Percentiles rank a stretch among this genome's conserved stretches.
Evolutionary conservation across 1,139 yeast species (phyloP).

Genomic region (Debaryomyces sp.): DNA sequence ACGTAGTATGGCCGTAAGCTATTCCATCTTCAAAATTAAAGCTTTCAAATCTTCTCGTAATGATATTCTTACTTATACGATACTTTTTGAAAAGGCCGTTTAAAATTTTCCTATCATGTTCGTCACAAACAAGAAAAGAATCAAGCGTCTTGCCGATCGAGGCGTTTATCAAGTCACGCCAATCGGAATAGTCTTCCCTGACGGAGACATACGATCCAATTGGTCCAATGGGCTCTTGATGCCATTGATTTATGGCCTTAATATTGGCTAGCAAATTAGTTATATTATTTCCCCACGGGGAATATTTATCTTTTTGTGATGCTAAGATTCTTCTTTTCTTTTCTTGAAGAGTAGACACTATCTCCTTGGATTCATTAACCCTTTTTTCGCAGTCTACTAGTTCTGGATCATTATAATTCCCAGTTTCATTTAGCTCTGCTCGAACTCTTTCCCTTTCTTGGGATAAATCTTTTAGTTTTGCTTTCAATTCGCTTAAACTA

Average conservation of each 20-base stretch:
- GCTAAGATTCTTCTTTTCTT: slow-evolving; percentile 20
- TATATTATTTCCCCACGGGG: slow-evolving; percentile 55
- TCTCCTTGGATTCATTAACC: slow-evolving; percentile 8
- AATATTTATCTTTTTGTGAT: slow-evolving; percentile 30
- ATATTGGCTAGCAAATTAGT: slow-evolving; percentile 46
- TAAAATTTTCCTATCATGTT: slow-evolving; percentile 59
- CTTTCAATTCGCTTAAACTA: slow-evolving; percentile 16
- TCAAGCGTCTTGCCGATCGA: slow-evolving; percentile 49
- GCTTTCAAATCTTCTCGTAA: slow-evolving; percentile 57
- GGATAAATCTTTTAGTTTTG: slow-evolving; percentile 16
- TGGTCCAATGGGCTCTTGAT: slow-evolving; percentile 76
- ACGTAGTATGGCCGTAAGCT: slow-evolving; percentile 38
- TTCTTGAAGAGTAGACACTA: slow-evolving; percentile 14
- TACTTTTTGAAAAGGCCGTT: slow-evolving; percentile 40
- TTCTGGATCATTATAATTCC: slow-evolving; percentile 7
- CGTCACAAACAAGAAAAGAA: slow-evolving; percentile 68
- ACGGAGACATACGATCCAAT: slow-evolving; percentile 65
- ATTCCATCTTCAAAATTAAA: slow-evolving; percentile 52
- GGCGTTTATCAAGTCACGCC: slow-evolving; percentile 66
- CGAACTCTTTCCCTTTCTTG: slow-evolving; percentile 13
- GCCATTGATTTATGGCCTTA: slow-evolving; percentile 38
- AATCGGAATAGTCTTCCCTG: slow-evolving; percentile 53
- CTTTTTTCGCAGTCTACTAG: slow-evolving; percentile 12
- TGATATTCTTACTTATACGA: slow-evolving; percentile 37
- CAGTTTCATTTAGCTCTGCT: slow-evolving; percentile 8